phyloP scores from a whole-genome alignment of 768 basidiomycete genomes.

The Russula abietina region DNA sequence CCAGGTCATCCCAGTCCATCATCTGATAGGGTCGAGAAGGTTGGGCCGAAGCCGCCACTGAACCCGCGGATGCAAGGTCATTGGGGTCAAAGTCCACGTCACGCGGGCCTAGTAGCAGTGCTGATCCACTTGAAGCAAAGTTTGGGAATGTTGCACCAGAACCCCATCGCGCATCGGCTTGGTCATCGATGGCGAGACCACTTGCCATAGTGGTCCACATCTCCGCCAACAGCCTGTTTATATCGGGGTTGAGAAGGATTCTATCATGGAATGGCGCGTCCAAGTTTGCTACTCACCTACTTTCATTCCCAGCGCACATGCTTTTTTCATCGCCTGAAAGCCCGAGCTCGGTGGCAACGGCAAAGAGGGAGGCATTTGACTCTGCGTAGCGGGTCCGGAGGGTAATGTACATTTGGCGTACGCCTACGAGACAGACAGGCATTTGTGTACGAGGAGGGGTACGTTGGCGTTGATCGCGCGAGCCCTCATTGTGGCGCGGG shows the following conservation, averaged over 20 bases:
- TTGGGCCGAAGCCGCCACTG: neutral
- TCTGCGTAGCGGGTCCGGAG: conserved; percentile 11
- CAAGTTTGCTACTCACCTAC: conserved; percentile 11
- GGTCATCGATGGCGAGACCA: conserved; percentile 22
- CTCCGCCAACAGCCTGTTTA: conserved; percentile 21
- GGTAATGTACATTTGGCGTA: conserved; percentile 21
- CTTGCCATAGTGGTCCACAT: conserved; percentile 23
- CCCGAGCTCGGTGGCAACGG: conserved; percentile 17
- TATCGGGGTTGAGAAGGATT: neutral
- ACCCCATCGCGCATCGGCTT: conserved; percentile 16
- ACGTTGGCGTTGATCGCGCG: neutral
- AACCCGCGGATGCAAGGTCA: conserved; percentile 15
- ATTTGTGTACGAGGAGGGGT: conserved; percentile 4
- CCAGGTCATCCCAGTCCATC: conserved; percentile 16
- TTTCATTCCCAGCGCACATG: conserved; percentile 25
- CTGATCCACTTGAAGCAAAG: neutral
- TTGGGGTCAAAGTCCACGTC: conserved; percentile 21
- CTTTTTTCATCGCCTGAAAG: conserved; percentile 6
- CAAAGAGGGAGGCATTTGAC: conserved; percentile 2
- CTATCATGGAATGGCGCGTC: neutral
- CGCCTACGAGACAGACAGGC: conserved; percentile 15
- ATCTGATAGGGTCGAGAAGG: neutral
- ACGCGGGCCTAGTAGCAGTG: neutral
- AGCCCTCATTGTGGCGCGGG: conserved; percentile 11
- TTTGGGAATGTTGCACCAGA: neutral